Base-by-base conservation (phyloP, 1,139 yeast genomes). In the Spathaspora sp. region DNA sequence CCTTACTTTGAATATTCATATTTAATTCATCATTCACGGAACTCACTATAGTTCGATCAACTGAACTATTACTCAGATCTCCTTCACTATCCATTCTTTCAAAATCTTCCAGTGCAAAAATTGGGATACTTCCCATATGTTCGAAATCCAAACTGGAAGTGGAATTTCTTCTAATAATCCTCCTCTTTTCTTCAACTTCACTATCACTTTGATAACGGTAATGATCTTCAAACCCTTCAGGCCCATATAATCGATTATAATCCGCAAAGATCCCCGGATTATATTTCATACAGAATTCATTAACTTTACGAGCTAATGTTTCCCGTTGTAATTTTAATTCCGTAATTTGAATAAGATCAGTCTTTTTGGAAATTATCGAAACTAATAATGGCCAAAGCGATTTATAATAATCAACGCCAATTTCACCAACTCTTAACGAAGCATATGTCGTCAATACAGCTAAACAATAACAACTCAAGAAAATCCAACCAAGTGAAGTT, bases 251-350 rank as follows among this genome's bases (percentile, higher is more conserved):
- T 38, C 59, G 55, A 36, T 64, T 65, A 50, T 64, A 73, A 62
- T 89, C 96, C 10, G 90, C 89, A 70, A 83, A 89, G 51, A 89
- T 64, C 55, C 79, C 77, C 0, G 96, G 95, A 0, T 96, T 96
- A 47, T 83, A 76, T 43, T 76, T 78, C 58, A 87, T 83, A 51
- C 90, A 86, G 23, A 83, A 72, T 31, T 80, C 82, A 11, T 89
- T 81, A 39, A 89, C 86, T 51, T 81, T 78, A 38, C 63, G 65
- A 2, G 86, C 78, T 46, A 89, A 70, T 42, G 69, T 72, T 37
- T 70, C 65, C 45, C 97, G 71, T 17, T 76, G 73, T 24, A 67
- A 57, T 54, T 86, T 81, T 54, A 89, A 71, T 43, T 78, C 70
- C 34, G 74, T 72, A 39, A 89, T 65, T 51, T 74, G 57, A 25